Evolutionary conservation across 495 filamentous ascomycete genomes (phyloP), one percentile per base, ranked within the genome.

Genomic region (Tuber melanosporum): DNA sequence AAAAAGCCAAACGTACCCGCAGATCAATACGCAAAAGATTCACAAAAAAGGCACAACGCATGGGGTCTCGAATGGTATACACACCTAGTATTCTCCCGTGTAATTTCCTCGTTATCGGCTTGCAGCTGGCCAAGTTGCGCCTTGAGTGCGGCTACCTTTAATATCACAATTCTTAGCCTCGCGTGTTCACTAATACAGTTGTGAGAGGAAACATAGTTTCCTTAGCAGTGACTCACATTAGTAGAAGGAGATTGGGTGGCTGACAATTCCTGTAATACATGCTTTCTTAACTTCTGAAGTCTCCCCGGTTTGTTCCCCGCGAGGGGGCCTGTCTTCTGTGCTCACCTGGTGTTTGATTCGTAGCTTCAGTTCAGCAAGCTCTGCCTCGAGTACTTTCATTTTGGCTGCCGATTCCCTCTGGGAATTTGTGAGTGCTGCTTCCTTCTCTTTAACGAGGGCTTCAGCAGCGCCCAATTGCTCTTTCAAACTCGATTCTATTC

Each of bases 301-400:
- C 74, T 80, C 75, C 69, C 72, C 78, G 46, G 71, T 43, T 73
- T 74, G 69, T 74, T 74, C 78, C 52, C 43, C 70, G 74, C 71
- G 49, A 52, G 70, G 73, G 78, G 69, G 52, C 72, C 82, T 79
- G 78, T 86, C 86, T 80, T 89, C 88, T 8, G 90, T 92, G 85
- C 82, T 93, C 72, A 79, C 89, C 70, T 89, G 91, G 26, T 84
- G 92, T 74, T 81, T 90, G 8, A 82, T 88, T 80, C 94, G 46
- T 82, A 93, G 76, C 72, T 93, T 71, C 88, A 88, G 26, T 84
- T 94, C 76, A 88, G 91, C 82, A 80, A 94, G 73, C 84, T 95
- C n/a, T 85, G 81, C 81, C 71, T 80, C 78, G 44, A 78, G 39
- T 73, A 83, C 74, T 52, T 75, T 83, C 52, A 72, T 71, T 43